Percentiles rank a stretch among this genome's conserved stretches.
phyloP scores from a whole-genome alignment of 768 basidiomycete species.

The Hericium rajendrae region DNA sequence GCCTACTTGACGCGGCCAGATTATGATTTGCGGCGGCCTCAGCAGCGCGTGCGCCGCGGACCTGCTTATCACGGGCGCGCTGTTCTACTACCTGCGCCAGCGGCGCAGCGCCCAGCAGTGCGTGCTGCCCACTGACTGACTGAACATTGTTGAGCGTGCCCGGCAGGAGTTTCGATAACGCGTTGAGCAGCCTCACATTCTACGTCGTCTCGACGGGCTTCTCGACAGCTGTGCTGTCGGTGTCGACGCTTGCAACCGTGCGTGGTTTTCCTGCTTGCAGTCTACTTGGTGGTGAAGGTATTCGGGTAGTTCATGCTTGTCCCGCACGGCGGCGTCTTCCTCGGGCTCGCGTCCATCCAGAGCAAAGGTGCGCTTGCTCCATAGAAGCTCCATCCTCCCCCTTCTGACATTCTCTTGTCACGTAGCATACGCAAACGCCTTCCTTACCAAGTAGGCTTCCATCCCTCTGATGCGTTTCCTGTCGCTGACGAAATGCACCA shows the following conservation, averaged over 20 bases:
- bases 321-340: neutral
- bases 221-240: neutral
- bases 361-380: neutral
- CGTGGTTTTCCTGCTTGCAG: neutral
- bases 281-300: neutral
- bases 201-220: neutral
- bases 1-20: neutral
- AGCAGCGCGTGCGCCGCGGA: neutral
- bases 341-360: constrained; percentile 1
- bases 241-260: neutral
- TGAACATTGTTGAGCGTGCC: too few species aligned
- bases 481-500: neutral
- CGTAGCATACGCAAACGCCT: neutral
- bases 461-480: too few species aligned
- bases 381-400: too few species aligned
- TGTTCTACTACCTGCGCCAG: neutral
- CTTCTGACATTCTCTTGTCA: neutral
- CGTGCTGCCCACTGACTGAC: neutral
- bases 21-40: neutral
- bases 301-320: neutral
- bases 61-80: neutral
- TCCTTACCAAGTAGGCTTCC: neutral
- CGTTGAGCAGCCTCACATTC: neutral
- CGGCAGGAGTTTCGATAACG: neutral
- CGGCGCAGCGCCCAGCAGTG: neutral